Conservation (phyloP, 208 protist genomes). For the Kentomonas sorsogonicus region DNA sequence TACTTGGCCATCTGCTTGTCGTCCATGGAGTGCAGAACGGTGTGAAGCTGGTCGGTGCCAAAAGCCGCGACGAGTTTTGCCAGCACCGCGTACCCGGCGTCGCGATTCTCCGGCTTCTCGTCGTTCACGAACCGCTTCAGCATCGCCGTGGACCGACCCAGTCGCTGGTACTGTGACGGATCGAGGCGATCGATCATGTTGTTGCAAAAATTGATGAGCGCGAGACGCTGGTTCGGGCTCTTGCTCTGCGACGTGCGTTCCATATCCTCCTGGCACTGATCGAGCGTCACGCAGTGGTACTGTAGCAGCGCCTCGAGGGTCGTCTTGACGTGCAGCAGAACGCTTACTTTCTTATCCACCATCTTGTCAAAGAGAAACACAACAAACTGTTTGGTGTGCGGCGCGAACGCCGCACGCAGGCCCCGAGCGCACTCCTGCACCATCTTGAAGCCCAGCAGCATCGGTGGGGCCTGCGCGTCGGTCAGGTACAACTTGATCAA, state of each 20-base stretch:
- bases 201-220: slow-evolving; percentile 54
- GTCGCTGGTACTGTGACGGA: slow-evolving; percentile 31
- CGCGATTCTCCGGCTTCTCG: slow-evolving; percentile 72
- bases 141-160: slow-evolving; percentile 34
- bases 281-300: slow-evolving; percentile 75
- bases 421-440: slow-evolving; percentile 74
- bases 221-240: slow-evolving; percentile 70
- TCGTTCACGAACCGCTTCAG: slow-evolving; percentile 75
- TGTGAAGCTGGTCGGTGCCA: slow-evolving; percentile 44
- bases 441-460: slow-evolving; percentile 82
- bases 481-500: slow-evolving; percentile 66
- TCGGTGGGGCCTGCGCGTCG: slow-evolving; percentile 80
- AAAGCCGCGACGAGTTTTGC: slow-evolving; percentile 41
- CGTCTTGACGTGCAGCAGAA: slow-evolving; percentile 68
- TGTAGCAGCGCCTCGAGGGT: slow-evolving; percentile 68
- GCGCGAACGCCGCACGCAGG: slow-evolving; percentile 44
- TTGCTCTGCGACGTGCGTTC: slow-evolving; percentile 66
- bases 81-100: slow-evolving; percentile 57
- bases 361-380: slow-evolving; percentile 78
- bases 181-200: slow-evolving; percentile 48
- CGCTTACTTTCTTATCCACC: slow-evolving; percentile 88
- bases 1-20: slow-evolving; percentile 69
- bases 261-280: slow-evolving; percentile 83
- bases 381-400: slow-evolving; percentile 45
- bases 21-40: slow-evolving; percentile 54